These are phyloP conservation scores for Kwoniella botswanensis DNA, from an alignment of 768 basidiomycete genomes.

Conservation along the genomic window DNA sequence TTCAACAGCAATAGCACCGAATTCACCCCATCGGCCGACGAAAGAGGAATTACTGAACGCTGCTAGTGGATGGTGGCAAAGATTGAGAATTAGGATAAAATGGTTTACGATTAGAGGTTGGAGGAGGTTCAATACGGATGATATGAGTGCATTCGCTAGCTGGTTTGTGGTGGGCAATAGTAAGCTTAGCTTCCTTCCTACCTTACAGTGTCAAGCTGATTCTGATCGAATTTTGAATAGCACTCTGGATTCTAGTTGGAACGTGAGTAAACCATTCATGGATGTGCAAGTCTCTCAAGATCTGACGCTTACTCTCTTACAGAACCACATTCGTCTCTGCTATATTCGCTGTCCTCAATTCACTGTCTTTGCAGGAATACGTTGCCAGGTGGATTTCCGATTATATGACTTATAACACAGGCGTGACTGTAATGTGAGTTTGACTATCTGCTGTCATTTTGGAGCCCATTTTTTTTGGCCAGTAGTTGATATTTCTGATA, in stretches of 20 bases:
- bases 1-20: conserved; percentile 26
- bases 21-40: conserved; percentile 66
- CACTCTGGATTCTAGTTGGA: conserved; percentile 92
- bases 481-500: background rate
- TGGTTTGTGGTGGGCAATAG: conserved; percentile 95
- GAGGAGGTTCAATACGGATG: conserved; percentile 92
- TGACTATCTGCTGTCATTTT: no score
- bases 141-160: conserved; percentile 92
- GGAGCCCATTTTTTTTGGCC: no score
- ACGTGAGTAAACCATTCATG: conserved; percentile 67
- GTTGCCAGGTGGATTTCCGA: conserved; percentile 87
- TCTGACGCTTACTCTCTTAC: conserved; percentile 2
- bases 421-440: conserved; percentile 76
- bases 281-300: background rate
- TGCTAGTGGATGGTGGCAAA: conserved; percentile 87
- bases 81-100: conserved; percentile 87
- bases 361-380: conserved; percentile 70
- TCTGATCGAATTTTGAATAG: conserved; percentile 20
- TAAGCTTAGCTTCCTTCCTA: conserved; percentile 29
- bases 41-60: conserved; percentile 86
- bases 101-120: conserved; percentile 97
- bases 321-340: conserved; percentile 95
- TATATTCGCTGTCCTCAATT: conserved; percentile 85
- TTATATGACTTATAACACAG: conserved; percentile 90
- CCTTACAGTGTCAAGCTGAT: conserved; percentile 20